Evolutionary conservation across 176 grass and related monocot species (phyloP), one percentile per base, ranked within the genome.

Genomic region (Melocanna baccifera): DNA sequence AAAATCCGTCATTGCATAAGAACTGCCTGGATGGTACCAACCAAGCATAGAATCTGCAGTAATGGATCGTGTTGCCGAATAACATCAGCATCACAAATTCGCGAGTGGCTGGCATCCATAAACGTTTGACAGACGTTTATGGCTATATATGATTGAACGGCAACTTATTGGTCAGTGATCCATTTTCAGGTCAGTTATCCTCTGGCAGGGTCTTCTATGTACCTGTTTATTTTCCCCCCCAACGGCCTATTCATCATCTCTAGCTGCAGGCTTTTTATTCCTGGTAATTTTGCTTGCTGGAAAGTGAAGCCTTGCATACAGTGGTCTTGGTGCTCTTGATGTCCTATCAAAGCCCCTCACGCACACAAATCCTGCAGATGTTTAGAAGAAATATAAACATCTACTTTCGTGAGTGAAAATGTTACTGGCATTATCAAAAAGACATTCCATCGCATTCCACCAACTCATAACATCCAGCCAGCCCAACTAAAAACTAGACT

Each of bases 261-360:
- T 74, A 68, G 46, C 40, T 77, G 55, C 65, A 8, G 32, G 16
- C 23, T 82, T 86, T 85, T 86, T 88, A 62, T 69, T 88, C 52
- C 64, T 88, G 1, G 18, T 45, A 79, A 71, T 28, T 71, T 88
- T 92, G 67, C 86, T 92, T 88, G 90, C 90, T 75, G 83, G 82
- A 62, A 92, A 88, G 67, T 92, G 90, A 56, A 92, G 79, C 41
- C 90, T 82, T 43, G 90, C 90, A 55, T 92, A 92, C 7, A 92
- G 90, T 30, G 90, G 90, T 67, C 83, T 92, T 28, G 90, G 90
- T 61, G 90, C 90, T 62, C 90, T 85, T 62, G 86, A 85, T 73
- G 47, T 85, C 40, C 56, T 78, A 72, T 91, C 90, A 66, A 91
- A 91, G 67, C 89, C 89, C 66, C 89, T 91, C 70, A 91, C 89